phyloP scores from a whole-genome alignment of 208 protist genomes.

The Zelonia costaricensis region DNA sequence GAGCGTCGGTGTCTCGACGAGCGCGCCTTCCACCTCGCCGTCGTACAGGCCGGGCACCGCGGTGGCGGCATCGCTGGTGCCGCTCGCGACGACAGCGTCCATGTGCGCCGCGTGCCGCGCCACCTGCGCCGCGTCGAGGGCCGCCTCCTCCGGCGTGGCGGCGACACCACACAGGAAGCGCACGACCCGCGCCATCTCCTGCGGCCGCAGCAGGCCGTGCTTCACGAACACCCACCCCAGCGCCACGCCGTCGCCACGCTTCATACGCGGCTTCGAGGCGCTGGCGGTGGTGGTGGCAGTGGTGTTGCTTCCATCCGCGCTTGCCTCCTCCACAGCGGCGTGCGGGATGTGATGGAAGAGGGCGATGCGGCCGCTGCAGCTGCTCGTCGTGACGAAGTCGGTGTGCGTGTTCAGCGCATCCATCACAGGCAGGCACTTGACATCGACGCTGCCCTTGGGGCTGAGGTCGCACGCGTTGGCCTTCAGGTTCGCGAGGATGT shows the following conservation, averaged over 20 bases:
- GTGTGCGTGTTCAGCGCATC: conserved; percentile 62
- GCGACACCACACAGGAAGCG: conserved; percentile 54
- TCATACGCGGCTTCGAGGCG: conserved; percentile 29
- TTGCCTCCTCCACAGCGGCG: no score
- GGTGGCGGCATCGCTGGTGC: background rate
- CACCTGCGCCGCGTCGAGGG: conserved; percentile 29
- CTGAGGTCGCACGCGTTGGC: conserved; percentile 78
- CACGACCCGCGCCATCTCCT: conserved; percentile 62
- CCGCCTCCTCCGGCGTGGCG: conserved; percentile 12
- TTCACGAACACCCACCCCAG: conserved; percentile 85
- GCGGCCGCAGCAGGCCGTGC: conserved; percentile 65
- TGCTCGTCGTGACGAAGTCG: conserved; percentile 90
- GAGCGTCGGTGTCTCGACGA: conserved; percentile 20
- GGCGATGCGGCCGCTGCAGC: conserved; percentile 87
- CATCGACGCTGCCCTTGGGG: conserved; percentile 71
- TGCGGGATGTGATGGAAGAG: conserved; percentile 71
- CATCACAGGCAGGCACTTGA: conserved; percentile 78
- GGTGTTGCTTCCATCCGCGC: background rate
- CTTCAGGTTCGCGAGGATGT: conserved; percentile 58
- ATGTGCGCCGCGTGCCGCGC: conserved; percentile 21
- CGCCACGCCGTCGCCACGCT: conserved; percentile 68
- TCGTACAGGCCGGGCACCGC: conserved; percentile 13
- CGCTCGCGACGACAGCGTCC: conserved; percentile 3
- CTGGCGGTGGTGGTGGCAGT: no score
- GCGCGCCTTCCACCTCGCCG: conserved; percentile 66